Percentiles rank a stretch among this genome's conserved stretches.
These are phyloP conservation scores for Alternaria sp. DNA, from an alignment of 2,329 filamentous ascomycete genomes.

Conservation along the genomic window DNA sequence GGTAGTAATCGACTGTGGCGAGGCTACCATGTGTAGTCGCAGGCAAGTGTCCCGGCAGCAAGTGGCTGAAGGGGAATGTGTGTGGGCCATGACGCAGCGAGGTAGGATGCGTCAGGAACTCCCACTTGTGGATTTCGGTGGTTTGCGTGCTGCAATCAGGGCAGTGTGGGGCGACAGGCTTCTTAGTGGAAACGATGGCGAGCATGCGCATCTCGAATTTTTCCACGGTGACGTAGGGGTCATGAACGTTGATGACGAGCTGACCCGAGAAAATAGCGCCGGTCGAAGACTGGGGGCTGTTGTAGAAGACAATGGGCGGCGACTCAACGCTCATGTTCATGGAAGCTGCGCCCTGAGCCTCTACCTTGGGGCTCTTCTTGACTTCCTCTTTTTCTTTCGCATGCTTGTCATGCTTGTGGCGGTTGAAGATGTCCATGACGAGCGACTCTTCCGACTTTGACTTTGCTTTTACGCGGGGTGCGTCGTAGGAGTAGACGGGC, in stretches of 20 bases:
- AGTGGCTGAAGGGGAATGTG: conserved; percentile 85
- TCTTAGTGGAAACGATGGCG: conserved; percentile 76
- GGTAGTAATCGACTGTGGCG: conserved; percentile 77
- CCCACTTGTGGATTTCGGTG: conserved; percentile 80
- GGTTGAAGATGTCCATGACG: conserved; percentile 50
- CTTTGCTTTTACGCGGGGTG: conserved; percentile 34
- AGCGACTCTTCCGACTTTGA: conserved; percentile 43
- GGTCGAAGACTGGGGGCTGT: conserved; percentile 73
- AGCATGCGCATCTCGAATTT: conserved; percentile 75
- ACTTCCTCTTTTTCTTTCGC: conserved; percentile 25
- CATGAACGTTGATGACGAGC: conserved; percentile 74
- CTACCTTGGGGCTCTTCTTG: conserved; percentile 46
- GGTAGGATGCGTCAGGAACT: conserved; percentile 62
- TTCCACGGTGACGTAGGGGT: conserved; percentile 69
- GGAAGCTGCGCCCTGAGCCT: conserved; percentile 55
- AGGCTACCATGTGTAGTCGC: conserved; percentile 78
- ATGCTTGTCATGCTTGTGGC: conserved; percentile 40
- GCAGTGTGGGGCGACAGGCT: conserved; percentile 81
- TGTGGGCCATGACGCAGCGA: conserved; percentile 64
- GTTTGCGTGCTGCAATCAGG: conserved; percentile 73
- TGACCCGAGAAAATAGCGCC: conserved; percentile 87
- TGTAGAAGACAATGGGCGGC: conserved; percentile 84
- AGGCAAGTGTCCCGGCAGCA: conserved; percentile 85
- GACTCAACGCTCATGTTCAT: conserved; percentile 77
- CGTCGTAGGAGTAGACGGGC: conserved; percentile 45